Base-by-base conservation (phyloP, 75 land plant genomes). In the Isoetes taiwanensis region DNA sequence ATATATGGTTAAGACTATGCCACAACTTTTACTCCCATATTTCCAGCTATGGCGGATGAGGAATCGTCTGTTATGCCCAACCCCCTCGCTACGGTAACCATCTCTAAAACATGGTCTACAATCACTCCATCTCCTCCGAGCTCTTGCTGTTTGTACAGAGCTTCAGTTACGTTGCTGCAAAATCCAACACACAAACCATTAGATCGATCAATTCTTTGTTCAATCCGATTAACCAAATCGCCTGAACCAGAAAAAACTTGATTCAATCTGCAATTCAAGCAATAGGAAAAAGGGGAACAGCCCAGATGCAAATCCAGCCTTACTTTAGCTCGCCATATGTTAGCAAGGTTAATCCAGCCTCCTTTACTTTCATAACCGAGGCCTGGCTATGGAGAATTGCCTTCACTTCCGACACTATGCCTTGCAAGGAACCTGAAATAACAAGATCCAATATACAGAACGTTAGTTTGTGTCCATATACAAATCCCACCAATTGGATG, bases 251-350 rank as follows among this genome's bases (percentile, higher is more conserved):
- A n/a, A n/a, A n/a, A n/a, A n/a, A n/a, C n/a, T n/a, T n/a, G n/a
- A n/a, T n/a, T n/a, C n/a, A n/a, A n/a, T n/a, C n/a, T n/a, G n/a
- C n/a, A n/a, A n/a, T n/a, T n/a, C n/a, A n/a, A n/a, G n/a, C n/a
- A n/a, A n/a, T n/a, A n/a, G n/a, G n/a, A n/a, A n/a, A n/a, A n/a
- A n/a, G n/a, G n/a, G n/a, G n/a, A n/a, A n/a, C n/a, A n/a, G n/a
- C n/a, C n/a, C n/a, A n/a, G n/a, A n/a, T n/a, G n/a, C n/a, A n/a
- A n/a, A n/a, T n/a, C n/a, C n/a, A n/a, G n/a, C n/a, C 78, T 69
- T 68, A 89, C 96, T 90, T 90, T 38, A 86, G 48, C 50, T 86
- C 76, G 30, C 96, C 96, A 52, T 86, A 90, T 1, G 87, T 82
- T 21, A 93, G 71, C 24, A 90, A 64, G 29, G 64, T 53, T 8